Evolutionary conservation across 805 yeast genomes (phyloP).

Genomic region (Ogataea glucozyma): DNA sequence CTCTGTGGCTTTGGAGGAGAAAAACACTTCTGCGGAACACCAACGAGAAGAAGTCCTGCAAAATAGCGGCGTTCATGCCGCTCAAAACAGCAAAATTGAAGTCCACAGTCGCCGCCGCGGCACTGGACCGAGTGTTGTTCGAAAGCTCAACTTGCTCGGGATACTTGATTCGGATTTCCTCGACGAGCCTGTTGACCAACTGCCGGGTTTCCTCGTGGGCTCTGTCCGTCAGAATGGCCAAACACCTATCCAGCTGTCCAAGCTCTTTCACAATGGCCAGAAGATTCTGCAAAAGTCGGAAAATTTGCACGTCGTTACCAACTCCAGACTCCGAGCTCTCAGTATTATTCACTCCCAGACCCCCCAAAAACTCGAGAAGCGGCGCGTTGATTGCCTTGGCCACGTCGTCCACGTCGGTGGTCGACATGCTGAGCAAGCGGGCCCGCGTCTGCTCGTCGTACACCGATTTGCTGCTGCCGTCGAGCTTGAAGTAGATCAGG

Average conservation of each 20-base stretch:
- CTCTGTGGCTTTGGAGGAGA: slow-evolving; percentile 69
- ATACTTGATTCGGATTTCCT: slow-evolving; percentile 62
- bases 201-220: slow-evolving; percentile 63
- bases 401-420: slow-evolving; percentile 30
- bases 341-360: too few species aligned
- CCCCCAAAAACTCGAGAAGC: slow-evolving; percentile 38
- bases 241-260: slow-evolving; percentile 58
- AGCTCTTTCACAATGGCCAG: slow-evolving; percentile 41
- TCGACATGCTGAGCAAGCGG: slow-evolving; percentile 21
- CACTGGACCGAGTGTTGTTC: slow-evolving; percentile 12
- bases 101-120: slow-evolving; percentile 17
- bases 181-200: slow-evolving; percentile 60
- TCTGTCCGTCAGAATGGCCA: slow-evolving; percentile 54
- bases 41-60: slow-evolving; percentile 70
- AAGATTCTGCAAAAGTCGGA: slow-evolving; percentile 23
- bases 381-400: slow-evolving; percentile 34
- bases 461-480: slow-evolving; percentile 32
- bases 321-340: slow-evolving; percentile 24
- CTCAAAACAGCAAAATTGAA: slow-evolving; percentile 18
- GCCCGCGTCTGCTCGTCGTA: slow-evolving; percentile 24
- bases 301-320: slow-evolving; percentile 26
- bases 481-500: slow-evolving; percentile 40
- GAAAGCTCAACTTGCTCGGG: slow-evolving; percentile 33
- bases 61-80: slow-evolving; percentile 42
- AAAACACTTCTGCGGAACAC: slow-evolving; percentile 64